A percentile compares a stretch with the other conserved stretches of the same genome.
These are phyloP conservation scores for Polymyxa betae DNA, from an alignment of 208 protist species.

Conservation along the genomic window DNA sequence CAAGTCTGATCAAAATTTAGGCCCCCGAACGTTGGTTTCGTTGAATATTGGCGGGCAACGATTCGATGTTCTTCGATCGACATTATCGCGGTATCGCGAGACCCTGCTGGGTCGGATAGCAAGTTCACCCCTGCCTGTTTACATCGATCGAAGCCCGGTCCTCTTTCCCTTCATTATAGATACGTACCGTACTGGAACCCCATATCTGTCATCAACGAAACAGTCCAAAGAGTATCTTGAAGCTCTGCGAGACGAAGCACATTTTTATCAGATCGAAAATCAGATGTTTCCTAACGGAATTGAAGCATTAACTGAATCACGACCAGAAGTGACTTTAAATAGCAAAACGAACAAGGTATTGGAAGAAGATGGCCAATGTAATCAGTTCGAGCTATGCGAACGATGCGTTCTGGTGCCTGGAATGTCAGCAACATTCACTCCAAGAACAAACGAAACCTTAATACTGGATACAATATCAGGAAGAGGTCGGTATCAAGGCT, in stretches of 20 bases:
- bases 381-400: slow-evolving; percentile 32
- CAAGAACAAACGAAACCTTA: neutral
- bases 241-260: neutral
- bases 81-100: slow-evolving; percentile 28
- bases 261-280: slow-evolving; percentile 24
- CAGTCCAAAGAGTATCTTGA: neutral
- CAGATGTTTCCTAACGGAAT: slow-evolving; percentile 11
- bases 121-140: neutral
- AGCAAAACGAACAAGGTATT: neutral
- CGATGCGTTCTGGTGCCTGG: slow-evolving; percentile 5
- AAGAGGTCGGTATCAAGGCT: neutral
- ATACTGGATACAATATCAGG: slow-evolving; percentile 27
- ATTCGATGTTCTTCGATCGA: slow-evolving; percentile 7
- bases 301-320: neutral
- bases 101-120: neutral
- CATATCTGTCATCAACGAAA: neutral
- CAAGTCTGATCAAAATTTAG: neutral
- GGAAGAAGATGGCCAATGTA: neutral
- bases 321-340: neutral
- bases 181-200: neutral
- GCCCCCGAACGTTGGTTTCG: neutral
- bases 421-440: slow-evolving; percentile 2
- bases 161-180: slow-evolving; percentile 27
- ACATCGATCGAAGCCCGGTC: neutral
- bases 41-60: slow-evolving; percentile 28